Evolutionary conservation across 139 green algal species (phyloP).

Genomic region (Microglena sp.): DNA sequence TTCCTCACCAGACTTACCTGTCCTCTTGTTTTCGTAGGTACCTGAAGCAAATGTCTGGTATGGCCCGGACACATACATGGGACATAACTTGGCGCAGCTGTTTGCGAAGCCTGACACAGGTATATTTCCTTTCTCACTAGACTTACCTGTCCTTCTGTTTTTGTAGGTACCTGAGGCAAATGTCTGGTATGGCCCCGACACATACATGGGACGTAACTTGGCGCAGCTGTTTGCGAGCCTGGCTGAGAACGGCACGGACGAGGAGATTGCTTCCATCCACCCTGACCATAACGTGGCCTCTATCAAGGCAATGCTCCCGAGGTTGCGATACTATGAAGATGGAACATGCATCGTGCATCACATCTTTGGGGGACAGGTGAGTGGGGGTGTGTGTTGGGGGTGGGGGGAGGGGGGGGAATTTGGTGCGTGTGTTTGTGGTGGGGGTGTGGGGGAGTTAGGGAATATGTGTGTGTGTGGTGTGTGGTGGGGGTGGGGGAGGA

Average conservation of each 20-base stretch:
- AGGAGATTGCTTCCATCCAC: conserved; percentile 64
- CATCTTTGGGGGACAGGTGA: conserved; percentile 88
- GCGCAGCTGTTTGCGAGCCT: conserved; percentile 74
- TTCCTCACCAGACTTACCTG: too few relatives aligned
- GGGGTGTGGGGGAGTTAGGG: background rate
- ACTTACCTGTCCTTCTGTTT: too few relatives aligned
- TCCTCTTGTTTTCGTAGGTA: too few relatives aligned
- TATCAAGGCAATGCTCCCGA: conserved; percentile 58
- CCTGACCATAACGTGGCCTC: conserved; percentile 52
- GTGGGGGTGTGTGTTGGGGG: conserved; percentile 28
- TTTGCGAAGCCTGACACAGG: too few relatives aligned
- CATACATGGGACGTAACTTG: conserved; percentile 98
- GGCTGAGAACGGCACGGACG: conserved; percentile 13
- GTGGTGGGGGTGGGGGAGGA: too few relatives aligned
- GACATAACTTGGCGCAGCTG: conserved; percentile 82
- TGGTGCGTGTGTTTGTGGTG: too few relatives aligned
- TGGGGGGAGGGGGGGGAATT: too few relatives aligned
- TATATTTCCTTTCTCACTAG: too few relatives aligned
- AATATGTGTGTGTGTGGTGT: too few relatives aligned
- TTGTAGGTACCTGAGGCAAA: conserved; percentile 63
- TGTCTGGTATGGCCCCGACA: conserved; percentile 97
- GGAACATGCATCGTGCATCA: conserved; percentile 97
- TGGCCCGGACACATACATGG: conserved; percentile 99
- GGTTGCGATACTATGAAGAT: conserved; percentile 79
- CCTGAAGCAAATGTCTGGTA: conserved; percentile 84